These are phyloP conservation scores for Candida cerambycidarum DNA, from an alignment of 805 yeast species.

Conservation along the genomic window DNA sequence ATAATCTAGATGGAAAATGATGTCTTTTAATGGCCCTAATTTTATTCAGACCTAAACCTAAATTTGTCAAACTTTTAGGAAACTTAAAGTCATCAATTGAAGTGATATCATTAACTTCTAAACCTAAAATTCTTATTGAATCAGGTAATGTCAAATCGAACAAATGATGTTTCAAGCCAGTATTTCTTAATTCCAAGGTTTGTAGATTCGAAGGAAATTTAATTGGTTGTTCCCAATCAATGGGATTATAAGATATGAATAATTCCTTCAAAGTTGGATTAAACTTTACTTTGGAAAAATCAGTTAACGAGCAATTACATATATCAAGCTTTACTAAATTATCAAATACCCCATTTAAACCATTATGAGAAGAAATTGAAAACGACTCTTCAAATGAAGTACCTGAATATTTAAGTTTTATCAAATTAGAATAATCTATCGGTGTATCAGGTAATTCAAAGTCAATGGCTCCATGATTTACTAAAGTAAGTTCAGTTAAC, in stretches of 20 bases:
- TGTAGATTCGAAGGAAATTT: constrained; percentile 15
- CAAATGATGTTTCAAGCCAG: constrained; percentile 16
- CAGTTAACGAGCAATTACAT: not conserved
- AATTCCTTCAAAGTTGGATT: constrained; percentile 13
- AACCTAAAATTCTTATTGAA: constrained; percentile 13
- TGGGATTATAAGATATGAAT: constrained; percentile 20
- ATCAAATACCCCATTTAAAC: not conserved
- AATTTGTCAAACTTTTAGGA: constrained; percentile 15
- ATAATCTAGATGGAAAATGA: constrained; percentile 15
- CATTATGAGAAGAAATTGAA: not conserved
- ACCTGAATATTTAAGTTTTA: constrained; percentile 1
- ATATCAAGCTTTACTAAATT: constrained; percentile 5
- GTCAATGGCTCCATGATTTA: not conserved
- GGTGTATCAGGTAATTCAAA: not conserved
- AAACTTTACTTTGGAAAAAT: constrained; percentile 5
- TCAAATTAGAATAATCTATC: not conserved
- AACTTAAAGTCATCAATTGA: constrained; percentile 17
- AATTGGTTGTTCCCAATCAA: constrained; percentile 15
- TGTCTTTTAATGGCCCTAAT: constrained; percentile 10
- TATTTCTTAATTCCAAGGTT: constrained; percentile 16
- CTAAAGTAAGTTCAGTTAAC: not conserved
- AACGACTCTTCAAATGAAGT: not conserved
- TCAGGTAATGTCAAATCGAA: constrained; percentile 16
- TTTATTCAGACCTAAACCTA: constrained; percentile 22
- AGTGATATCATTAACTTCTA: constrained; percentile 20